Evolutionary conservation across 106 monocot genomes (phyloP).

Genomic region (Apostasia shenzhenica): DNA sequence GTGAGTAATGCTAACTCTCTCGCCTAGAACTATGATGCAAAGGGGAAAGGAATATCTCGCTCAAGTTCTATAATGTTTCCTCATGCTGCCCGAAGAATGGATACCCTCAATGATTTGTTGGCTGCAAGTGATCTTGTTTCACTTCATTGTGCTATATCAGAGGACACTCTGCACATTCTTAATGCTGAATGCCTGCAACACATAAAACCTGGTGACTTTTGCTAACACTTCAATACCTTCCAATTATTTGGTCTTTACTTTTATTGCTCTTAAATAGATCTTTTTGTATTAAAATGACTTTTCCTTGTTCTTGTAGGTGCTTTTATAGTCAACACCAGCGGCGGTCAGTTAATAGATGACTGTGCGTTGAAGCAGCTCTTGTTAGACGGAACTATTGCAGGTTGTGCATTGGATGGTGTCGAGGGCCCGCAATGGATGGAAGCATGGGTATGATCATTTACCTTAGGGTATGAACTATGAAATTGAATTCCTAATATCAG

Average conservation of each 20-base stretch:
- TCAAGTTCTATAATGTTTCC: slow-evolving; percentile 59
- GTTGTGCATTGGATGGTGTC: slow-evolving; percentile 97
- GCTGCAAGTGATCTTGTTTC: slow-evolving; percentile 95
- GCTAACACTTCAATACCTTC: background rate
- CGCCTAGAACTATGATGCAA: background rate
- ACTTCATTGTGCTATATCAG: slow-evolving; percentile 80
- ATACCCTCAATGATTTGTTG: slow-evolving; percentile 91
- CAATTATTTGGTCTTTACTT: background rate
- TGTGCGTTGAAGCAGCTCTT: slow-evolving; percentile 83
- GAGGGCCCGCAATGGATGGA: slow-evolving; percentile 99
- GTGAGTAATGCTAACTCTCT: too few relatives aligned
- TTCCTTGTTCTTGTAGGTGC: slow-evolving; percentile 7
- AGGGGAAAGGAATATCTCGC: slow-evolving; percentile 32
- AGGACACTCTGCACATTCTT: slow-evolving; percentile 85
- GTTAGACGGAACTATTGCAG: slow-evolving; percentile 92
- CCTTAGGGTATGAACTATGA: slow-evolving; percentile 30
- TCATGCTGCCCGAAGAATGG: slow-evolving; percentile 94
- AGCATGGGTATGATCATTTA: slow-evolving; percentile 95
- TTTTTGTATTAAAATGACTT: too few relatives aligned
- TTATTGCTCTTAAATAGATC: too few relatives aligned
- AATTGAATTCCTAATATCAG: background rate
- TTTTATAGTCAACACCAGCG: slow-evolving; percentile 19
- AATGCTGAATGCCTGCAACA: slow-evolving; percentile 85
- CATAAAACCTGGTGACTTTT: slow-evolving; percentile 77
- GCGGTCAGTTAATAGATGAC: slow-evolving; percentile 20